Evolutionary conservation across 257 asterid species (phyloP).

Genomic region (Fraxinus anomala): DNA sequence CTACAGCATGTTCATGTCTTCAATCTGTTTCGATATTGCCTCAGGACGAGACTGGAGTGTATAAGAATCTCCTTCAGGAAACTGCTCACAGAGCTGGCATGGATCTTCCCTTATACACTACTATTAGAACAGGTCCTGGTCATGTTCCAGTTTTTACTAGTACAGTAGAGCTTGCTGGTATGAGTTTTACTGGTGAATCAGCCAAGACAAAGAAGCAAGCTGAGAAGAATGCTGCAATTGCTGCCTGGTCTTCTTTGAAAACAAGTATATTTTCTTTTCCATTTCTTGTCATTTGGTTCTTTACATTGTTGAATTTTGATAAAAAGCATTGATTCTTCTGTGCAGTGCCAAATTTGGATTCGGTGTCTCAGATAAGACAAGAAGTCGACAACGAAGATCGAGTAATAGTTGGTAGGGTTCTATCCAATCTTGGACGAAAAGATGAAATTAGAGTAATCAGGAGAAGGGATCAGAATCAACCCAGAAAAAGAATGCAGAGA

Average conservation of each 20-base stretch:
- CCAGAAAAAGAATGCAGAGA: conserved; percentile 36
- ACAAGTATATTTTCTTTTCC: conserved; percentile 20
- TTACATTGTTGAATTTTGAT: neutral
- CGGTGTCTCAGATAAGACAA: conserved; percentile 21
- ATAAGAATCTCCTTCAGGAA: conserved; percentile 55
- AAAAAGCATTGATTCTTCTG: neutral
- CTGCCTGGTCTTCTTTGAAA: conserved; percentile 55
- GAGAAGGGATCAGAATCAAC: conserved; percentile 38
- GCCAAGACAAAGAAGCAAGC: conserved; percentile 58
- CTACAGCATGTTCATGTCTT: no score
- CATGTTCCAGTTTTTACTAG: conserved; percentile 52
- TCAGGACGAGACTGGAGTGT: conserved; percentile 58
- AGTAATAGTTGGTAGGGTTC: conserved; percentile 11
- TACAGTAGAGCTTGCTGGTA: conserved; percentile 50
- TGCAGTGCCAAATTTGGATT: conserved; percentile 45
- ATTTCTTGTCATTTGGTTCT: neutral
- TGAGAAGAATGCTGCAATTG: conserved; percentile 55
- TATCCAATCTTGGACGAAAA: conserved; percentile 29
- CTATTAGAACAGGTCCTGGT: conserved; percentile 49
- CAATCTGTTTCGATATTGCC: neutral
- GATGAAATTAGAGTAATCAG: conserved; percentile 34
- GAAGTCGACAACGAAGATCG: conserved; percentile 25
- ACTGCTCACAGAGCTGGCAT: conserved; percentile 54
- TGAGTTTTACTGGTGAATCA: conserved; percentile 45
- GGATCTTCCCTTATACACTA: conserved; percentile 46